A percentile compares a stretch with the other conserved stretches of the same genome.
phyloP scores from a whole-genome alignment of 2,329 filamentous ascomycete genomes.

The Hymenoscyphus occultus region DNA sequence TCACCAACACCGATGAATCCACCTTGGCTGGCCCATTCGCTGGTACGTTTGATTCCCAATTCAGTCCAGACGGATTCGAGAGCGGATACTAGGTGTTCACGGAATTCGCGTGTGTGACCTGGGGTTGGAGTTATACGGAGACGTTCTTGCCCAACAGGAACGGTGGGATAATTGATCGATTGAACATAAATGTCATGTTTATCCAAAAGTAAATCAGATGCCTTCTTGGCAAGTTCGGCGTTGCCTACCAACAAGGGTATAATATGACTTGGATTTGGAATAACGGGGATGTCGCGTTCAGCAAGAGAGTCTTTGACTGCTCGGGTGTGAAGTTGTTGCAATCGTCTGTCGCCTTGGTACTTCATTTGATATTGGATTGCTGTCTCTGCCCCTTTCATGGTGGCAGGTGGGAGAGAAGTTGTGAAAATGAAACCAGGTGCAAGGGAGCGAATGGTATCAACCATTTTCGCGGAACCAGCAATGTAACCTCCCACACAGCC shows the following conservation, averaged over 20 bases:
- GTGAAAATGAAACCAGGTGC: conserved; percentile 99
- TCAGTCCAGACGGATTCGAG: conserved; percentile 86
- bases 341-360: conserved; percentile 79
- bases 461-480: conserved; percentile 78
- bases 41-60: conserved; percentile 87
- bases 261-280: conserved; percentile 96
- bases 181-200: conserved; percentile 96
- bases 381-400: conserved; percentile 89
- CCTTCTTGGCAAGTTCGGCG: conserved; percentile 86
- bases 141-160: conserved; percentile 95
- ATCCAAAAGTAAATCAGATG: conserved; percentile 85
- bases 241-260: conserved; percentile 91
- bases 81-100: conserved; percentile 79
- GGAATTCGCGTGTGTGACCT: conserved; percentile 80
- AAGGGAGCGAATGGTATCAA: conserved; percentile 90
- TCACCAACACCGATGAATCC: conserved; percentile 95
- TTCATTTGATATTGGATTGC: conserved; percentile 93
- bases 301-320: conserved; percentile 84
- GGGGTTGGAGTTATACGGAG: conserved; percentile 95
- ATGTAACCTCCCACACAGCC: conserved; percentile 98
- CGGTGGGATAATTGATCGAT: conserved; percentile 98
- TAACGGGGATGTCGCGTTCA: conserved; percentile 85
- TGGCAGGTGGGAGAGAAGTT: conserved; percentile 89
- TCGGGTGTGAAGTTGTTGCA: conserved; percentile 95
- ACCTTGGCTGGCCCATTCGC: conserved; percentile 84